phyloP scores from a whole-genome alignment of 139 green algal species.

The Chlorella sp. region DNA sequence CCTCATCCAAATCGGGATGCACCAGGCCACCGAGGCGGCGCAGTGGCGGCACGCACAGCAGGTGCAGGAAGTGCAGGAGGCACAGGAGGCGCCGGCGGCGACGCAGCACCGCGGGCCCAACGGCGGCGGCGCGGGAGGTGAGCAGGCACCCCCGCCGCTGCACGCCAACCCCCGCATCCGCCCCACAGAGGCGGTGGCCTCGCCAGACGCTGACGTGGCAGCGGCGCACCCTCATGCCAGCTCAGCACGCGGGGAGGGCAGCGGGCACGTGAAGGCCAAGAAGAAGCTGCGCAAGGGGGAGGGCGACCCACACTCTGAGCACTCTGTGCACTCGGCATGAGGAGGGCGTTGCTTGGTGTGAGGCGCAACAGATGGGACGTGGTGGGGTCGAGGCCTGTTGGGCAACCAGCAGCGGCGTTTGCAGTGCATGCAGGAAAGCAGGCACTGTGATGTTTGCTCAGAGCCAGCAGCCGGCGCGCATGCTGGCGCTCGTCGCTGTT shows the following conservation, averaged over 20 bases:
- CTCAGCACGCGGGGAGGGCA: background rate
- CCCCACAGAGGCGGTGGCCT: background rate
- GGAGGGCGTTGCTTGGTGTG: background rate
- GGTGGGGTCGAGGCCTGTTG: background rate
- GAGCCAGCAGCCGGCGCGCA: too few species aligned
- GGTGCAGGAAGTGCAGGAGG: background rate
- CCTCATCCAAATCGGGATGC: background rate
- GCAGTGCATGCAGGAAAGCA: too few species aligned
- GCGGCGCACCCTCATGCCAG: background rate
- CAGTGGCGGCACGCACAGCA: background rate
- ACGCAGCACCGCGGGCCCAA: background rate
- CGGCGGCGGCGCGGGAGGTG: background rate
- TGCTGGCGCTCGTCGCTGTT: too few species aligned
- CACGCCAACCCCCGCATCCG: constrained; percentile 6
- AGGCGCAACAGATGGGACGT: background rate
- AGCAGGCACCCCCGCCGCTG: constrained; percentile 11
- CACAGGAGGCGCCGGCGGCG: background rate
- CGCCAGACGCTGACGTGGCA: background rate
- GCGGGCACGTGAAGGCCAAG: background rate
- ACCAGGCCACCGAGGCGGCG: background rate
- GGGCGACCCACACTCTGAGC: background rate
- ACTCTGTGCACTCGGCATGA: background rate
- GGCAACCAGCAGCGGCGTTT: too few species aligned
- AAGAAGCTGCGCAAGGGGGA: background rate
- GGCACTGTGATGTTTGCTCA: too few species aligned